Base-by-base conservation (phyloP, 2,329 filamentous ascomycete species). In the Sarocladium kiliense region DNA sequence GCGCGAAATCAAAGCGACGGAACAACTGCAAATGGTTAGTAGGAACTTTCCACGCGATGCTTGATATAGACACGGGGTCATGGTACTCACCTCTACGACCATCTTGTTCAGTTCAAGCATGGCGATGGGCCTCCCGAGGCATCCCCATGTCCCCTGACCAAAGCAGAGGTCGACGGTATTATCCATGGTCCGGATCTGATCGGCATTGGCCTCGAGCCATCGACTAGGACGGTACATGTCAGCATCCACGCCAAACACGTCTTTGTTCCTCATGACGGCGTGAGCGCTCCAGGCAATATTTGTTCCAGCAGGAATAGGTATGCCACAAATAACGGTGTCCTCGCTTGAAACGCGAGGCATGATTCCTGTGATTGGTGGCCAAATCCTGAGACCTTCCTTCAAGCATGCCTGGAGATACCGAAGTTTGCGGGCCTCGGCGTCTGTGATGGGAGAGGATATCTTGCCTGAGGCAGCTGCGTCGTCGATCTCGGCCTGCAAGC, bases 341-440 rank as follows among this genome's bases (percentile, higher is more conserved):
- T 36, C 19, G 19, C 37, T 21, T 5, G 49, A 36, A 23, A 53
- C 25, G 27, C 49, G 27, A 14, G 49, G 49, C 30, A 72, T 65
- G 12, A 71, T 62, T 1, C 70, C 71, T 2, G 68, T 68, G 0
- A 74, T 69, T 0, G 76, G 76, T 2, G 77, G 74, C 57, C 70
- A 72, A 21, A 79, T 68, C 0, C 79, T 69, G 18, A 80, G 63
- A 0, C 71, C 73, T 59, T 81, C 79, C 51, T 73, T 73, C 37
- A 81, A 72, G 4, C 75, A 74, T 0, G 78, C 78, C 58, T 77
- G 73, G 7, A 82, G 67, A 57, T 79, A 81, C 0, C 72, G 70
- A 5, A 80, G 65, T 3, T 61, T 59, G 16, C 68, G 66, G 1
- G 70, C 70, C 59, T 77, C 70, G 1, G 65, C 62, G 37, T 74